Conservation (phyloP, 2,329 filamentous ascomycete species). For the Aspergillus jensenii region DNA sequence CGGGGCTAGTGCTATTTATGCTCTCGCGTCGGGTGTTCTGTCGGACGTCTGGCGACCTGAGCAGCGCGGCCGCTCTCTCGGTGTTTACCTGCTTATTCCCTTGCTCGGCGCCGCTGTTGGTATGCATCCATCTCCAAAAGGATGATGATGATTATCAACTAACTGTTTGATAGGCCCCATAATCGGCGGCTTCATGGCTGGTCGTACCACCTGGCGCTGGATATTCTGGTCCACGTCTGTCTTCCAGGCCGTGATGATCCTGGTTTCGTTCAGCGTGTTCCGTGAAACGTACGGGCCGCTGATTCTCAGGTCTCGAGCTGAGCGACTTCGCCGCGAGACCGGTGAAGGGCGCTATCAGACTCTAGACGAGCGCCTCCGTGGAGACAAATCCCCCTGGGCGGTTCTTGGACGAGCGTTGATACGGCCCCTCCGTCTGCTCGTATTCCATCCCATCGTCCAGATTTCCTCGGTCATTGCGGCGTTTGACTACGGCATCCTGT, state of each 20-base stretch:
- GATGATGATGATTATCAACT: too few relatives aligned
- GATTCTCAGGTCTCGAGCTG: conserved; percentile 57
- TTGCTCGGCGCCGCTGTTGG: not conserved
- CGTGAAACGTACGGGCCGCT: conserved; percentile 63
- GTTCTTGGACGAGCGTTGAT: conserved; percentile 41
- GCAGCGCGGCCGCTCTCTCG: conserved; percentile 1
- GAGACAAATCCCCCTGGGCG: not conserved
- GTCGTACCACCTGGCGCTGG: conserved; percentile 28
- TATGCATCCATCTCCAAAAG: conserved; percentile 24
- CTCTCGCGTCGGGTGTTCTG: not conserved
- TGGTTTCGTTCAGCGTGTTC: conserved; percentile 58
- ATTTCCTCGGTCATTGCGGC: conserved; percentile 54
- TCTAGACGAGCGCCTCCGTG: not conserved
- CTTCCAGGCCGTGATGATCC: conserved; percentile 57
- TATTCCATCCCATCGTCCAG: conserved; percentile 60
- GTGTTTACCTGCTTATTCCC: conserved; percentile 3
- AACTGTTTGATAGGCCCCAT: conserved; percentile 50
- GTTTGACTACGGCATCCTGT: conserved; percentile 60
- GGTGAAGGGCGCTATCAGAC: not conserved
- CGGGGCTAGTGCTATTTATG: conserved; percentile 5
- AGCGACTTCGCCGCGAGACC: conserved; percentile 18
- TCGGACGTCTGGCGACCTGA: conserved; percentile 3
- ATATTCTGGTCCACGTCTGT: conserved; percentile 58
- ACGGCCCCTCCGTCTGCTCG: conserved; percentile 55
- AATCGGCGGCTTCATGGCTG: conserved; percentile 60